phyloP scores from a whole-genome alignment of 1,284 basidiomycete species.

The Cutaneotrichosporon arboriforme region DNA sequence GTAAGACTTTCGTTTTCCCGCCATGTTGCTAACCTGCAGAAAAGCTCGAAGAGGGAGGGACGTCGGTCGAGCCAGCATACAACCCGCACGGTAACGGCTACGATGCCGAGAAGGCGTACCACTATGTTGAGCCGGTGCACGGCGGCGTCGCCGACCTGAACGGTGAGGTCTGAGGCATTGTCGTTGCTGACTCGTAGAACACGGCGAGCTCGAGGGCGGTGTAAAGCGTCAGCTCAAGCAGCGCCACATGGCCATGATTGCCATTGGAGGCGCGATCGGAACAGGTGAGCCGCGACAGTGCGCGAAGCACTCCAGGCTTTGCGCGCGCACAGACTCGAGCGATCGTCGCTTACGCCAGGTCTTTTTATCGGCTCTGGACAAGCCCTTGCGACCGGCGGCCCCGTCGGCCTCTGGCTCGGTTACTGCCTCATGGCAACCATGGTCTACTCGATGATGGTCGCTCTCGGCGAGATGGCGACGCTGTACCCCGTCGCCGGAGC shows the following conservation, averaged over 20 bases:
- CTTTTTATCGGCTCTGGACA: constrained; percentile 52
- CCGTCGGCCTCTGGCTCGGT: constrained; percentile 47
- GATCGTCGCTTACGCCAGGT: constrained; percentile 31
- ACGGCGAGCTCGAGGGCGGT: constrained; percentile 22
- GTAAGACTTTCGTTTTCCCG: not conserved
- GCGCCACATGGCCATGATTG: constrained; percentile 51
- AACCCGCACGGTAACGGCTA: not conserved
- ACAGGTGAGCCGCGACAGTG: constrained; percentile 21
- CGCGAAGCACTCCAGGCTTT: not conserved
- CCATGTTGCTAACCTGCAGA: not conserved
- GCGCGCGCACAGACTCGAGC: not conserved
- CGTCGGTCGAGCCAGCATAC: not conserved
- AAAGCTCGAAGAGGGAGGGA: not conserved
- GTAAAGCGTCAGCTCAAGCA: constrained; percentile 43
- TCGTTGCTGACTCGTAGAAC: constrained; percentile 5
- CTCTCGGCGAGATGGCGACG: constrained; percentile 50
- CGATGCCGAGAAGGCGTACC: constrained; percentile 6
- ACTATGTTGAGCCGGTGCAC: not conserved
- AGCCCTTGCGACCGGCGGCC: constrained; percentile 51
- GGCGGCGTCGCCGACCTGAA: constrained; percentile 3
- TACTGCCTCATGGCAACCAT: constrained; percentile 45
- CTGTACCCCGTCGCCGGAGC: constrained; percentile 43
- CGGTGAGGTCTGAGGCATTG: not conserved
- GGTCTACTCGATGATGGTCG: constrained; percentile 46
- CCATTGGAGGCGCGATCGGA: constrained; percentile 49